Base-by-base conservation (phyloP, 169 alveolate genomes). In the Plasmodium malariae region DNA sequence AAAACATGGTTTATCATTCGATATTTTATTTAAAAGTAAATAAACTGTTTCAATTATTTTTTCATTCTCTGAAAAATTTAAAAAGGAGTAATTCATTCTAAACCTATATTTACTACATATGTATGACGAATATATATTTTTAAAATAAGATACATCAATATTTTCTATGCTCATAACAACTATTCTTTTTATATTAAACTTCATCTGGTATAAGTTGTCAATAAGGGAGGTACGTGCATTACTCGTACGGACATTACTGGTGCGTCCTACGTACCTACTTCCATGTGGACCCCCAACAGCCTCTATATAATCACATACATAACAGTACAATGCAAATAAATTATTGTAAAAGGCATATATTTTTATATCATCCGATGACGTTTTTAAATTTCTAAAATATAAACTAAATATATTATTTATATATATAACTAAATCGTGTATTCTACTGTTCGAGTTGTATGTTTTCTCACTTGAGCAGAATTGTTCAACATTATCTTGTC, bases 321-420 rank as follows among this genome's bases (percentile, higher is more conserved):
- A 85, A 62, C 87, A n/a, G 55, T 37, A 85, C 19, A 85, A 19
- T 7, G 67, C 87, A 48, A 85, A 85, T 36, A 85, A 21, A 51
- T 85, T 85, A 32, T 60, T 40, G 32, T 55, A 85, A 45, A 85
- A 55, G 2, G 92, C 68, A 34, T 85, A 85, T 36, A 85, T 54
- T 45, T 85, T 85, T 28, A 69, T 48, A 54, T 85, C 92, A 36
- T 36, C 57, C 6, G 9, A 2, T 26, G 40, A 1, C n/a, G 21
- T 28, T 12, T 85, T 67, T 14, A 55, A 21, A 19, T 37, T 85
- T 34, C 57, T 85, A 26, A 85, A 68, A 62, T 48, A 85, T 60
- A 85, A 49, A 7, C 45, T 54, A 59, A 69, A 68, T 6, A 69
- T 71, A 69, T 63, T 62, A 73, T 85, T 85, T 32, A 70, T 21